Conservation (phyloP, 192 early-diverging fungal genomes). For the Geosiphon pyriformis region DNA sequence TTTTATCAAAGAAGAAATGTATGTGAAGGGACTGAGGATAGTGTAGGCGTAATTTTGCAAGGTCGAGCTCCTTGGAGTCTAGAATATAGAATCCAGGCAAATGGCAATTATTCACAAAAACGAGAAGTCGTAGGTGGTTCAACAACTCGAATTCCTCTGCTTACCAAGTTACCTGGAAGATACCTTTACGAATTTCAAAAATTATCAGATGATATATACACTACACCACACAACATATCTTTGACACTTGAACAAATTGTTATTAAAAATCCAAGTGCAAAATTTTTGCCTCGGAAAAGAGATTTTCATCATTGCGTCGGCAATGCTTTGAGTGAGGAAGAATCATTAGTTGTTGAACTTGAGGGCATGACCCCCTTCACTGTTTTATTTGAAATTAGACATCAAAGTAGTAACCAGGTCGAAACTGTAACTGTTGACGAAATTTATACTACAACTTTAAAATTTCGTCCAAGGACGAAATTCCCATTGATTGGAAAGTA, state of each 20-base stretch:
- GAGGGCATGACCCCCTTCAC: constrained; percentile 35
- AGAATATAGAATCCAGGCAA: neutral
- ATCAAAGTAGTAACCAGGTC: constrained; percentile 22
- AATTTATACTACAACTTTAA: constrained; percentile 26
- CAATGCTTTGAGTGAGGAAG: constrained; percentile 20
- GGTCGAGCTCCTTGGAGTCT: constrained; percentile 27
- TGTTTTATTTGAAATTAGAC: constrained; percentile 26
- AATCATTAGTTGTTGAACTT: constrained; percentile 28
- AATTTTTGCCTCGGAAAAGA: constrained; percentile 20
- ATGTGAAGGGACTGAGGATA: constrained; percentile 35
- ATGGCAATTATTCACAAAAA: neutral
- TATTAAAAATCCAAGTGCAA: constrained; percentile 27
- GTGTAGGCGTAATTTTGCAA: constrained; percentile 27
- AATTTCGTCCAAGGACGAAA: constrained; percentile 17
- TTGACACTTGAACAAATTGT: constrained; percentile 35
- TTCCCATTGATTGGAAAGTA: constrained; percentile 32
- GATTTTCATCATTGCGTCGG: constrained; percentile 34
- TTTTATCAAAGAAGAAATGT: constrained; percentile 29
- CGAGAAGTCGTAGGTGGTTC: constrained; percentile 23
- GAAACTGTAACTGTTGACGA: constrained; percentile 22
- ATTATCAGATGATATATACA: constrained; percentile 38
- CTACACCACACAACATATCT: constrained; percentile 8
- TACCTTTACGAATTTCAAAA: constrained; percentile 34
- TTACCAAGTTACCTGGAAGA: constrained; percentile 28
- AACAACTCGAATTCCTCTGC: constrained; percentile 27